Evolutionary conservation across 1,284 basidiomycete genomes (phyloP).

Genomic region (Papiliotrema terrestris): DNA sequence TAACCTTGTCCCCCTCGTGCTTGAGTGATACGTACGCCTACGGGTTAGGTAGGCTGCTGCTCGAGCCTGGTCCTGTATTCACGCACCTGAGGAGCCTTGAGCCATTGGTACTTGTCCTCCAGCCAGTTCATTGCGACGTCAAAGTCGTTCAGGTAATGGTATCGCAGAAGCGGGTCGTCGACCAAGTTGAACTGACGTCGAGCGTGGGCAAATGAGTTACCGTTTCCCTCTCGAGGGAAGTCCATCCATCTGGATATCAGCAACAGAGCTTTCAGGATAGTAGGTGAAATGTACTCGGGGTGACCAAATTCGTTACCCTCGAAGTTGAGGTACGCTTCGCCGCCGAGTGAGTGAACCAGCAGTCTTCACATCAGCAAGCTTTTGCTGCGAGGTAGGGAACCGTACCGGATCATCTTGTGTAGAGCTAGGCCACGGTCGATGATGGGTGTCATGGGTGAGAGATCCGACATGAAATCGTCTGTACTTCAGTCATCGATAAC

Average conservation of each 20-base stretch:
- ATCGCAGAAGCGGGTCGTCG: constrained; percentile 79
- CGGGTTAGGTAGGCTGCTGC: background rate
- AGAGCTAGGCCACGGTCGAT: constrained; percentile 85
- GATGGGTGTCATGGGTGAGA: constrained; percentile 77
- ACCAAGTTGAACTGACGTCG: constrained; percentile 93
- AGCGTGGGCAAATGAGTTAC: constrained; percentile 92
- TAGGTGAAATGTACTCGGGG: constrained; percentile 64
- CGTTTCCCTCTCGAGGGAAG: constrained; percentile 92
- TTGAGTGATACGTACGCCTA: constrained; percentile 89
- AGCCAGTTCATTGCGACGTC: constrained; percentile 89
- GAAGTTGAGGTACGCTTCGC: constrained; percentile 96
- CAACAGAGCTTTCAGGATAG: background rate
- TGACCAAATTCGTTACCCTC: constrained; percentile 98
- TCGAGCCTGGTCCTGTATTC: background rate
- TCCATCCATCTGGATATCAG: constrained; percentile 77
- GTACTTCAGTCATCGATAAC: background rate
- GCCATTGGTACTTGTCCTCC: constrained; percentile 78
- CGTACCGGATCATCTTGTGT: constrained; percentile 91
- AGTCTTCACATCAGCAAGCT: constrained; percentile 55
- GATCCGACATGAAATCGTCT: constrained; percentile 94
- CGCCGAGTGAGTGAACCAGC: constrained; percentile 85
- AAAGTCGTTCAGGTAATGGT: constrained; percentile 89
- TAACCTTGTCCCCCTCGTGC: constrained; percentile 83
- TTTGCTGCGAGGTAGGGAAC: background rate
- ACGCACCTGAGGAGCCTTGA: constrained; percentile 76